Evolutionary conservation across 208 protist genomes (phyloP), one percentile per base, ranked within the genome.

Genomic region (Leishmania lainsoni): DNA sequence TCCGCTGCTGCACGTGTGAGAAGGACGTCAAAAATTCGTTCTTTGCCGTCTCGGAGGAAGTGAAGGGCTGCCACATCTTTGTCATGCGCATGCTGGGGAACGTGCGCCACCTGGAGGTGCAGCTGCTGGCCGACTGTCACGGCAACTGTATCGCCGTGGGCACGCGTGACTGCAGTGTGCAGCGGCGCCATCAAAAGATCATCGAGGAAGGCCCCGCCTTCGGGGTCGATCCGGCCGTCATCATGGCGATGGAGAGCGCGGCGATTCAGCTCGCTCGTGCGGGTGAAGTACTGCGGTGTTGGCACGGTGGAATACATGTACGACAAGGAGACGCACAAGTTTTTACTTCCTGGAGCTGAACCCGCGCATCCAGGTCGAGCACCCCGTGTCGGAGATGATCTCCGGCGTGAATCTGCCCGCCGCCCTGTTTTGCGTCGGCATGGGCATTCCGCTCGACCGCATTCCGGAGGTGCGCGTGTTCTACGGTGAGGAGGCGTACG

Each of bases 231-330:
- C 86, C 87, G 14, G 85, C 93, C 12, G 89, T 96, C 65, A 94
- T 98, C 80, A 26, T 71, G 10, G 85, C 83, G 20, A 99, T 99
- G 98, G 98, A 99, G 81, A 56, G 51, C 12, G 92, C 96, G 1
- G 99, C 98, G 45, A 94, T 99, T 26, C 89, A 90, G 26, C 93
- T 99, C 35, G 98, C 98, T 35, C 93, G 97, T 73, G 90, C 91
- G n/a, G 17, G 98, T 99, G 29, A 89, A 91, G 20, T 99, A 99
- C 87, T 84, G 93, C 66, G 93, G 94, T 39, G 96, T 97, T 35
- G 99, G 99, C 63, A 99, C 99, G 26, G 98, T 99, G 52, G 98
- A 99, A 90, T 99, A 99, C 90, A 94, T 99, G 81, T 99, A 99
- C 89, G 92, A 98, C 80, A 93, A 95, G 83, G 73, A 89, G 22